A percentile compares a stretch with the other conserved stretches of the same genome.
Evolutionary conservation across 129 eudicot genomes (phyloP).

Genomic region (Helichrysum umbraculigerum): DNA sequence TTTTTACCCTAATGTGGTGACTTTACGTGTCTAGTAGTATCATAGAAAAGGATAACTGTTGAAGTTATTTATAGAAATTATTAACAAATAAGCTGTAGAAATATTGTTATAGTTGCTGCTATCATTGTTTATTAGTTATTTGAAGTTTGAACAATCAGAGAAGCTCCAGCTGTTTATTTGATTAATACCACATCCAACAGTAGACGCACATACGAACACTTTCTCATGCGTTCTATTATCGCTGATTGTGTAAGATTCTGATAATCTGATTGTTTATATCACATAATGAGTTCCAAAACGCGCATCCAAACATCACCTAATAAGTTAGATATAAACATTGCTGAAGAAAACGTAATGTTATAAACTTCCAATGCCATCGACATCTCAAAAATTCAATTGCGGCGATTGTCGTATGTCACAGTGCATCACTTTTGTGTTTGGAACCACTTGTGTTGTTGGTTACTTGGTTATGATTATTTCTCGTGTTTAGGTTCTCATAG

Average conservation of each 20-base stretch:
- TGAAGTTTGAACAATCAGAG: not conserved
- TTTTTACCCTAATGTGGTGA: not conserved
- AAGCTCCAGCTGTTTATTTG: not conserved
- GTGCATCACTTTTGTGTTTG: not conserved
- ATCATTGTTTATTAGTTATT: not conserved
- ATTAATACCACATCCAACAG: not conserved
- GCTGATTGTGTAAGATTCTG: not conserved
- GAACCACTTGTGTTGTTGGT: not conserved
- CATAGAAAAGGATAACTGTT: not conserved
- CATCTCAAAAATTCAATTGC: not conserved
- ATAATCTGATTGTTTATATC: not conserved
- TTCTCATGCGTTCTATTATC: not conserved
- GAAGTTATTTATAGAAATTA: not conserved
- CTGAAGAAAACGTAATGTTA: not conserved
- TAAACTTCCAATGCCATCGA: not conserved
- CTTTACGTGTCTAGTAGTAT: not conserved
- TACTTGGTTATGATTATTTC: not conserved
- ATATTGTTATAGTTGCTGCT: not conserved
- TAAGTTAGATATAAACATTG: not conserved
- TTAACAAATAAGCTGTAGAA: not conserved
- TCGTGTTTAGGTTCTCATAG: slow-evolving; percentile 60
- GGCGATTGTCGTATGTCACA: not conserved
- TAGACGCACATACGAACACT: not conserved
- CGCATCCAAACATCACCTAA: not conserved
- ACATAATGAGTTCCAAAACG: not conserved